Percentiles rank a stretch among this genome's conserved stretches.
Evolutionary conservation across 1,139 yeast species (phyloP).

Genomic region (Debaryomyces robertsiae): DNA sequence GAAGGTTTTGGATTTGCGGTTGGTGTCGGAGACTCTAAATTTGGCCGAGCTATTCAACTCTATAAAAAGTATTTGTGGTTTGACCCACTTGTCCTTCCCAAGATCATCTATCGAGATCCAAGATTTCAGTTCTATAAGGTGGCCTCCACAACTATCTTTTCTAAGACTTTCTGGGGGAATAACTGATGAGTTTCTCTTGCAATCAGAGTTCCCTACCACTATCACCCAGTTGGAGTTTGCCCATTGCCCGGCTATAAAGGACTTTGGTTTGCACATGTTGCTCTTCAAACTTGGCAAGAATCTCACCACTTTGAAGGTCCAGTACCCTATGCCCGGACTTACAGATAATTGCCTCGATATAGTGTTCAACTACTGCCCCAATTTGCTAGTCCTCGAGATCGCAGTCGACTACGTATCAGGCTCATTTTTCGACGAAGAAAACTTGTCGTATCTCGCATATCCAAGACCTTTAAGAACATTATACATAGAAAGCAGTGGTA

Average conservation of each 20-base stretch:
- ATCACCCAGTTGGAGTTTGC: conserved; percentile 76
- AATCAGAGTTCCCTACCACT: conserved; percentile 68
- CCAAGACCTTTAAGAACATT: conserved; percentile 65
- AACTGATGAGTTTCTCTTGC: conserved; percentile 71
- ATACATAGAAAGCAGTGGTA: conserved; percentile 82
- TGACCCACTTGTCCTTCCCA: conserved; percentile 84
- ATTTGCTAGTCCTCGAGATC: conserved; percentile 59
- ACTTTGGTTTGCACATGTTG: conserved; percentile 61
- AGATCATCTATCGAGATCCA: conserved; percentile 81
- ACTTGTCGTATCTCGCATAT: conserved; percentile 39
- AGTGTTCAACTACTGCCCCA: conserved; percentile 75
- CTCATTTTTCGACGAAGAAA: conserved; percentile 62
- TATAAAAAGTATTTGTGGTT: conserved; percentile 57
- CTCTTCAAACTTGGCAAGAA: conserved; percentile 66
- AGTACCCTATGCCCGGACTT: conserved; percentile 88
- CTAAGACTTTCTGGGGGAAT: conserved; percentile 88
- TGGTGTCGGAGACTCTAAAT: conserved; percentile 90
- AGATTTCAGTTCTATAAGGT: conserved; percentile 53
- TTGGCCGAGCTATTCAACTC: conserved; percentile 76
- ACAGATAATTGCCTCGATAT: conserved; percentile 70
- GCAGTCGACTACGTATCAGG: conserved; percentile 83
- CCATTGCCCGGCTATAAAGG: conserved; percentile 79
- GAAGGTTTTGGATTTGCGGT: conserved; percentile 71
- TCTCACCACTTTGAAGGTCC: conserved; percentile 62
- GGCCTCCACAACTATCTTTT: conserved; percentile 80